phyloP scores from a whole-genome alignment of 805 yeast genomes.

The Candida yuanshanica region DNA sequence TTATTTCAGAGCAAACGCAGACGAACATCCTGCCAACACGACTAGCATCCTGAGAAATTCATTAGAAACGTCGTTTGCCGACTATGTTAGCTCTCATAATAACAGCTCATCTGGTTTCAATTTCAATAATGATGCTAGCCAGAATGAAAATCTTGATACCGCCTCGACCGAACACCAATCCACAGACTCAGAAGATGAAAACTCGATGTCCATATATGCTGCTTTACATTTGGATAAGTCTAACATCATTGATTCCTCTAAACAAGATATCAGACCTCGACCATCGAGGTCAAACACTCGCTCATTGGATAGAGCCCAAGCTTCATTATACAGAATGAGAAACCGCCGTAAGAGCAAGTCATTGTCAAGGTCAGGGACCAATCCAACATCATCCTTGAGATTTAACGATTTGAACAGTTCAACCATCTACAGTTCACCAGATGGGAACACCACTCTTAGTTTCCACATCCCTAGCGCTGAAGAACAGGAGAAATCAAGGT shows the following conservation, averaged over 20 bases:
- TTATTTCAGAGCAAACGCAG: slow-evolving; percentile 8
- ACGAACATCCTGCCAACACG: neutral
- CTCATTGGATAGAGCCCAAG: slow-evolving; percentile 59
- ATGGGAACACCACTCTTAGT: slow-evolving; percentile 21
- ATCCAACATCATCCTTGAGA: slow-evolving; percentile 14
- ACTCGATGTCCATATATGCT: slow-evolving; percentile 61
- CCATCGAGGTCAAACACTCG: slow-evolving; percentile 35
- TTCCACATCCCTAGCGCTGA: neutral
- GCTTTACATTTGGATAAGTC: slow-evolving; percentile 36
- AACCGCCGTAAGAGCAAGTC: slow-evolving; percentile 51
- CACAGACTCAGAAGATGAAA: slow-evolving; percentile 49
- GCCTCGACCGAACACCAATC: slow-evolving; percentile 4
- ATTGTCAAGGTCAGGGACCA: slow-evolving; percentile 29
- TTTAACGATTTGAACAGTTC: slow-evolving; percentile 8
- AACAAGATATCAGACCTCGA: slow-evolving; percentile 26
- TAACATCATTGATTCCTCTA: slow-evolving; percentile 25
- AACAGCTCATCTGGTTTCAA: slow-evolving; percentile 15
- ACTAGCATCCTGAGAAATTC: slow-evolving; percentile 4
- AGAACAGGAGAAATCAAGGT: slow-evolving; percentile 4
- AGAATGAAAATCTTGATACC: slow-evolving; percentile 2
- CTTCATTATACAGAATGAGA: slow-evolving; percentile 55
- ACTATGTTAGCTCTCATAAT: slow-evolving; percentile 19
- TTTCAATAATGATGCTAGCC: slow-evolving; percentile 16
- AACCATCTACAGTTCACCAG: slow-evolving; percentile 25
- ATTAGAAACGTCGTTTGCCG: slow-evolving; percentile 20